phyloP scores from a whole-genome alignment of 2,329 filamentous ascomycete genomes.

The Paracoccidioides brasiliensis region DNA sequence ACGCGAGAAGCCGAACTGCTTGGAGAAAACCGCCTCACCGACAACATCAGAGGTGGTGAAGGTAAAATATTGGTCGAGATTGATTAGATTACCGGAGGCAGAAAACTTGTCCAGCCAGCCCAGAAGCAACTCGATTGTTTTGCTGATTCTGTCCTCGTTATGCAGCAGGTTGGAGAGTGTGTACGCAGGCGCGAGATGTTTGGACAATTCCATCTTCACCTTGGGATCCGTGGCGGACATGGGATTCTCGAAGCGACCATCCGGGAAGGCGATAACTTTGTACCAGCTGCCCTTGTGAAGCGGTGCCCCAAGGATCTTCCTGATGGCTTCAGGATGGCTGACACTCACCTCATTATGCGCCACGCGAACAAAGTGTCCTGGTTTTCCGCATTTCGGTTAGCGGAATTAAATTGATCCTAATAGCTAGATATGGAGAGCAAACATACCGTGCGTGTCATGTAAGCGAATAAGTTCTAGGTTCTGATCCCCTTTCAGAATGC shows the following conservation, averaged over 20 bases:
- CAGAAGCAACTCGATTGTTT: conserved; percentile 19
- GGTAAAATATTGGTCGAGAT: conserved; percentile 31
- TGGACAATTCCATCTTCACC: conserved; percentile 22
- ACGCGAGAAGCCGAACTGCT: conserved; percentile 24
- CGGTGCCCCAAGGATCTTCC: conserved; percentile 22
- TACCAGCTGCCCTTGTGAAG: conserved; percentile 26
- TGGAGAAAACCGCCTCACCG: conserved; percentile 26
- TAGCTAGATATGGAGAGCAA: background rate
- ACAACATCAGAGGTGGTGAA: conserved; percentile 27
- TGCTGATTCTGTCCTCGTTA: conserved; percentile 18
- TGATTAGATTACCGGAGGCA: conserved; percentile 14
- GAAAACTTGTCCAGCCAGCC: conserved; percentile 18
- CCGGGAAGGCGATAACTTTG: conserved; percentile 26
- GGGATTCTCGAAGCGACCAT: conserved; percentile 29
- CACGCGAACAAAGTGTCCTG: conserved; percentile 33
- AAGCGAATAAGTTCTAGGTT: conserved; percentile 25
- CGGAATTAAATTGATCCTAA: background rate
- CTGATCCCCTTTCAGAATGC: conserved; percentile 27
- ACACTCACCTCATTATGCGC: conserved; percentile 34
- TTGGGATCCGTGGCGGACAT: conserved; percentile 29
- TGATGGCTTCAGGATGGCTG: conserved; percentile 30
- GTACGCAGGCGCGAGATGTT: conserved; percentile 20
- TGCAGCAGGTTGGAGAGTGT: conserved; percentile 22
- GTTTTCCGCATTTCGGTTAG: background rate
- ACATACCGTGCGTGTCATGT: conserved; percentile 29